Conservation (phyloP, 2,329 filamentous ascomycete genomes). For the Akanthomyces lecanii region DNA sequence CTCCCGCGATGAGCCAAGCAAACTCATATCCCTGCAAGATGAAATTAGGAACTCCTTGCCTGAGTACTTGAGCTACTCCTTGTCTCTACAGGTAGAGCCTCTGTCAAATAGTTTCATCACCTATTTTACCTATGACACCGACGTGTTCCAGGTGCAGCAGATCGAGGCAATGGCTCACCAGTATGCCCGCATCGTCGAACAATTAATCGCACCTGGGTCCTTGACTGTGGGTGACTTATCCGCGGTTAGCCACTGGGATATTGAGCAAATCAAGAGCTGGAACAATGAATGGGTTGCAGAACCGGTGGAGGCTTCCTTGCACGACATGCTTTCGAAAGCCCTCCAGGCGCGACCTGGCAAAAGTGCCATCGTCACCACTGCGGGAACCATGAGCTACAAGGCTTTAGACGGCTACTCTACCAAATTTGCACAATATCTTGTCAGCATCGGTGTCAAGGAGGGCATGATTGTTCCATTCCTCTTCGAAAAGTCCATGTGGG, state of each 20-base stretch:
- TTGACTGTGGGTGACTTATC: not conserved
- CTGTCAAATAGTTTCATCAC: not conserved
- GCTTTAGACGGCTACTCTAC: conserved; percentile 27
- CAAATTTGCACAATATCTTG: conserved; percentile 18
- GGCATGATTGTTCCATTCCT: conserved; percentile 23
- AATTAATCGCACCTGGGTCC: not conserved
- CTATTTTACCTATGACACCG: conserved; percentile 1
- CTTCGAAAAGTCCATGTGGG: conserved; percentile 26
- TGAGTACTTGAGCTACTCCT: not conserved
- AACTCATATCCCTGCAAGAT: not conserved
- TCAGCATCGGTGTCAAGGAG: conserved; percentile 23
- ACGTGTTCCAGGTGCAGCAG: not conserved
- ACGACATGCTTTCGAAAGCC: conserved; percentile 36
- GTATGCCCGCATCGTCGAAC: not conserved
- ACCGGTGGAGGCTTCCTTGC: conserved; percentile 30
- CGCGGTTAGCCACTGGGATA: not conserved
- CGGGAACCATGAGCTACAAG: conserved; percentile 38
- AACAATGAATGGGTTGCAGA: conserved; percentile 18
- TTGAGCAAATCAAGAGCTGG: not conserved
- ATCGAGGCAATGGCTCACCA: not conserved
- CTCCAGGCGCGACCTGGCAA: conserved; percentile 29
- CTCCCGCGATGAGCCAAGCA: not conserved
- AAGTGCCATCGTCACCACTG: conserved; percentile 39
- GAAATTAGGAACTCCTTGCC: not conserved
- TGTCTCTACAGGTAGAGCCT: not conserved